Base-by-base conservation (phyloP, 768 basidiomycete genomes). In the Leucosporidium yakuticum region DNA sequence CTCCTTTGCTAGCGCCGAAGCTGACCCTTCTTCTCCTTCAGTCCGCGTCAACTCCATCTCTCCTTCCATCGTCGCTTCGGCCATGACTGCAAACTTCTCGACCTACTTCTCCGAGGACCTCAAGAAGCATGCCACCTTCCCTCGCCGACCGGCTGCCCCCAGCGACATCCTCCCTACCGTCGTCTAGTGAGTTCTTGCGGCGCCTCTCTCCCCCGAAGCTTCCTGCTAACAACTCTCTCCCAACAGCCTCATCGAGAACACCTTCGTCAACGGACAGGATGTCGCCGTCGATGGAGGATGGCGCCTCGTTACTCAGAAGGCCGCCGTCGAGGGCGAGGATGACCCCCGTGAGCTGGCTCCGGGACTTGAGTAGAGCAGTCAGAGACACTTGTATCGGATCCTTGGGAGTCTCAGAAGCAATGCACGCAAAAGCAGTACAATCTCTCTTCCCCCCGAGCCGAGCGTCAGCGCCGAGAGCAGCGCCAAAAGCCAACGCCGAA, bases 31-130 rank as follows among this genome's bases (percentile, higher is more conserved):
- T 21, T 7, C n/a, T 53, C 51, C 51, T 25, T 53, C 51, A 23
- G 51, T 53, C 51, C 51, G 51, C 51, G 51, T 53, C 23, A n/a
- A 25, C 51, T 53, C 51, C 51, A 53, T 53, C 51, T 53, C 51
- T 25, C 51, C 51, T 25, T 53, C 51, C 51, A 53, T 53, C 23
- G 51, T 53, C 51, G 51, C 51, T 5, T 53, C 51, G 23, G 51
- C 51, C 21, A 53, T 53, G 51, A 53, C 51, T 23, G 51, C 51
- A 14, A 25, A 25, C 51, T 53, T 53, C 51, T 53, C 51, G 51
- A 53, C 51, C 51, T 53, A 53, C 51, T 53, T 53, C n/a, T 53
- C 51, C 5, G 51, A 53, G 21, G 51, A 53, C 51, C 51, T 53
- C 51, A 23, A 53, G 51, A 53, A 53, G 51, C 51, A 53, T 25